Base-by-base conservation (phyloP, 2,329 filamentous ascomycete genomes). In the Coniochaeta sp. region DNA sequence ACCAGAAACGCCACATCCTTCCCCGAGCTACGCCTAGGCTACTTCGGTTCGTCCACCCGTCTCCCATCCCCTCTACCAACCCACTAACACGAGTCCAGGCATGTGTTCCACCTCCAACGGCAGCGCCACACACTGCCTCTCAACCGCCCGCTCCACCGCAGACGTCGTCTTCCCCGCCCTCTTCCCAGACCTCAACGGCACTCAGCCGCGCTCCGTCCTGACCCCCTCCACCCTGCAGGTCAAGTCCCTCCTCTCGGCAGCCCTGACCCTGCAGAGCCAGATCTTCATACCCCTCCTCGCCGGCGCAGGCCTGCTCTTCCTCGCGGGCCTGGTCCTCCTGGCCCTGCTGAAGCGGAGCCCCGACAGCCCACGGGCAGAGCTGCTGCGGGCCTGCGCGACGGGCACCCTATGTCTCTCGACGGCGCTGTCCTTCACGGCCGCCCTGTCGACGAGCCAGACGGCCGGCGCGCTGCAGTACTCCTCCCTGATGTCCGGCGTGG, bases 11-110 rank as follows among this genome's bases (percentile, higher is more conserved):
- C 55, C 26, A 62, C 62, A 14, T 32, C 38, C 24, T 17, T 30
- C 14, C 55, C 63, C 28, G 57, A 65, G 24, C 61, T 68, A 55
- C 67, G 67, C 47, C 58, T 69, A 22, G 66, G 66, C 55, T 69
- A 67, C 62, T 68, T 64, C 24, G 67, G 62, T 60, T 36, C 32
- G 55, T 36, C 10, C 34, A 30, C 19, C 16, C 38, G 10, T n/a
- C 34, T 22, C 10, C 16, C 26, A 17, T 16, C 5, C 38, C 14
- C 36, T 17, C n/a, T 17, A n/a, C 10, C 4, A 40, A 40, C 7
- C 16, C 26, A 30, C 55, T 57, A 40, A 57, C 38, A 3, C 34
- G 12, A 14, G 1, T 8, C 12, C 34, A 57, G 58, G 66, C 52
- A 65, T 68, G 60, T 68, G 67, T 62, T 64, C 63, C 50, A 61